phyloP scores from a whole-genome alignment of 306 rosid genomes.

The Vachellia pachyceras region DNA sequence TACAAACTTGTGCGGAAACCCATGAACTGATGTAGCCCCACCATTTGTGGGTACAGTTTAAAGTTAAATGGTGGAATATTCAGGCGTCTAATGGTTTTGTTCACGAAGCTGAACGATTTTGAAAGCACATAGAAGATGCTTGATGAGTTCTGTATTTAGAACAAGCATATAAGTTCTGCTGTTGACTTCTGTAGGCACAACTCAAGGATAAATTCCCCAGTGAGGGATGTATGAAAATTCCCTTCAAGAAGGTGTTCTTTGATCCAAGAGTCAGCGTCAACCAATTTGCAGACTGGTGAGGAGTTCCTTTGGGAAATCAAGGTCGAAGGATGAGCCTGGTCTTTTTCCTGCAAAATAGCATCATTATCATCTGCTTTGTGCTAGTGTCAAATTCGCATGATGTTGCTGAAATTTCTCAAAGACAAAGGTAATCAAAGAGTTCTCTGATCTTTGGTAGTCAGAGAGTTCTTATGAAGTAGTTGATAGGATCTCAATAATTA shows the following conservation, averaged over 20 bases:
- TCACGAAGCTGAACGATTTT: background rate
- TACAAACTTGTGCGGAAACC: slow-evolving; percentile 4
- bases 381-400: slow-evolving; percentile 51
- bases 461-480: too few relatives aligned
- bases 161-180: slow-evolving; percentile 61
- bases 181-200: slow-evolving; percentile 65
- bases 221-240: slow-evolving; percentile 55
- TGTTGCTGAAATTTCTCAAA: slow-evolving; percentile 7
- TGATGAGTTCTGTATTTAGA: background rate
- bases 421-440: too few relatives aligned
- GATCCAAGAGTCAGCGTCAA: slow-evolving; percentile 55
- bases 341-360: slow-evolving; percentile 58
- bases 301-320: slow-evolving; percentile 58
- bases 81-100: background rate
- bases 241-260: slow-evolving; percentile 73
- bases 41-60: background rate
- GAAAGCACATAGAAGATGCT: background rate
- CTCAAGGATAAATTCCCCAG: slow-evolving; percentile 57
- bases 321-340: slow-evolving; percentile 58
- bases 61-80: background rate
- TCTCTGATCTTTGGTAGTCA: too few relatives aligned
- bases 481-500: too few relatives aligned
- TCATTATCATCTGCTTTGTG: slow-evolving; percentile 56
- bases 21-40: background rate
- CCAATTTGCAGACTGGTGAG: slow-evolving; percentile 56